Evolutionary conservation across 306 rosid species (phyloP).

Genomic region (Cucurbita moschata): DNA sequence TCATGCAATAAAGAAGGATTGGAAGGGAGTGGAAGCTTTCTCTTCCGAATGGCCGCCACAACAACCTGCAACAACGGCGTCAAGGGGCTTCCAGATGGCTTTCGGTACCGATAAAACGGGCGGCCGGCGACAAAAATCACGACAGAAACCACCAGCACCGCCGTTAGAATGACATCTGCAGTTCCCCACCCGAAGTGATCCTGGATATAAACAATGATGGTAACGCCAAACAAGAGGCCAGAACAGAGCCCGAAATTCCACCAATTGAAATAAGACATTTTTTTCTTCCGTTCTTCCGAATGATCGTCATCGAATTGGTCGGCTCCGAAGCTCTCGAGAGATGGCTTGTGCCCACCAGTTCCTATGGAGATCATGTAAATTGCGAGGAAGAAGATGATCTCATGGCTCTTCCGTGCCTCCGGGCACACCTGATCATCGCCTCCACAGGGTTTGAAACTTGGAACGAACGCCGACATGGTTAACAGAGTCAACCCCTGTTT

Average conservation of each 20-base stretch:
- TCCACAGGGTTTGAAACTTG: constrained; percentile 51
- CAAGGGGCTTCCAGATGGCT: constrained; percentile 67
- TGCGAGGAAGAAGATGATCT: constrained; percentile 57
- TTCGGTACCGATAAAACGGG: constrained; percentile 49
- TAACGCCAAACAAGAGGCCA: constrained; percentile 70
- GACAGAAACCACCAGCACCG: constrained; percentile 52
- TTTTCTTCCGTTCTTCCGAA: constrained; percentile 40
- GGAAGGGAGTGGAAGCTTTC: constrained; percentile 54
- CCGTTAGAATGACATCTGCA: constrained; percentile 46
- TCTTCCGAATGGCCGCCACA: constrained; percentile 62
- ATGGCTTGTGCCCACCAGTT: constrained; percentile 90
- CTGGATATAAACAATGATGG: constrained; percentile 68
- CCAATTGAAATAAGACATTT: constrained; percentile 94
- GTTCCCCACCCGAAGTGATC: constrained; percentile 69
- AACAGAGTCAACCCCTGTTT: constrained; percentile 68
- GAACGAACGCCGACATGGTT: constrained; percentile 59
- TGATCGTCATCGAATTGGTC: constrained; percentile 87
- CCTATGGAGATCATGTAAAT: constrained; percentile 72
- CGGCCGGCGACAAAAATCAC: constrained; percentile 49
- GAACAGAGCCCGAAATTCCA: constrained; percentile 71
- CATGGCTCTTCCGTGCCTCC: constrained; percentile 52
- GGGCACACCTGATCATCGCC: constrained; percentile 14
- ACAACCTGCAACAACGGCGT: constrained; percentile 81
- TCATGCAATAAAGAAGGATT: constrained; percentile 43
- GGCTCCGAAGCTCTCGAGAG: constrained; percentile 93